A percentile compares a stretch with the other conserved stretches of the same genome.
phyloP scores from a whole-genome alignment of 371 early-diverging fungal genomes.

The Haplosporangium sp. region DNA sequence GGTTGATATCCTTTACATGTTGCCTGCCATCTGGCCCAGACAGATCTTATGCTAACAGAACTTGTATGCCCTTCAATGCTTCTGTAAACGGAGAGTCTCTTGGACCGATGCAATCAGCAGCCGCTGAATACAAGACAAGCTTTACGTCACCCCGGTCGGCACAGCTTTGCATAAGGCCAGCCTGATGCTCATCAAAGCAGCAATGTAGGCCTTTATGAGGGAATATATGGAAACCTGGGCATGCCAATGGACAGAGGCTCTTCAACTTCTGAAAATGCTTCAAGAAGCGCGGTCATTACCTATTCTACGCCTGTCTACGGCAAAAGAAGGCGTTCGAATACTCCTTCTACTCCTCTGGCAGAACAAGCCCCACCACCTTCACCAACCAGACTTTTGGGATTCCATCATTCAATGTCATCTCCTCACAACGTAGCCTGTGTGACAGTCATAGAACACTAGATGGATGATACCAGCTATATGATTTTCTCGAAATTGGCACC shows the following conservation, averaged over 20 bases:
- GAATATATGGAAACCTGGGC: background rate
- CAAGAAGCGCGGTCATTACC: background rate
- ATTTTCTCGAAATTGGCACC: background rate
- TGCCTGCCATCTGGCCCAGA: too few species aligned
- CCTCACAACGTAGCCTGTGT: background rate
- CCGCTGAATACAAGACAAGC: too few species aligned
- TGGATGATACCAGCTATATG: background rate
- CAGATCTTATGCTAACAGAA: background rate
- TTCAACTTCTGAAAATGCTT: background rate
- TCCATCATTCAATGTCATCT: background rate
- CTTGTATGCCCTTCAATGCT: background rate
- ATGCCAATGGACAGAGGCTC: background rate
- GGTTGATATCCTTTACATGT: background rate
- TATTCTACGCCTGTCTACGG: background rate
- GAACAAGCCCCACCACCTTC: background rate
- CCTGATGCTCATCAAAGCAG: too few species aligned
- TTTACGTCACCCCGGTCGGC: background rate
- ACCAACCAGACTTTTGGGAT: background rate
- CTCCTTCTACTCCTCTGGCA: slow-evolving; percentile 1
- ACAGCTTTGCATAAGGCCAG: background rate
- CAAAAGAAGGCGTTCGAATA: background rate
- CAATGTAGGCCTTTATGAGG: background rate
- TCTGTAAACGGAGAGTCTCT: background rate
- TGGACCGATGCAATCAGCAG: background rate
- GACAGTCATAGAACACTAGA: background rate